phyloP scores from a whole-genome alignment of 805 yeast species.

The Candida coleopterorum region DNA sequence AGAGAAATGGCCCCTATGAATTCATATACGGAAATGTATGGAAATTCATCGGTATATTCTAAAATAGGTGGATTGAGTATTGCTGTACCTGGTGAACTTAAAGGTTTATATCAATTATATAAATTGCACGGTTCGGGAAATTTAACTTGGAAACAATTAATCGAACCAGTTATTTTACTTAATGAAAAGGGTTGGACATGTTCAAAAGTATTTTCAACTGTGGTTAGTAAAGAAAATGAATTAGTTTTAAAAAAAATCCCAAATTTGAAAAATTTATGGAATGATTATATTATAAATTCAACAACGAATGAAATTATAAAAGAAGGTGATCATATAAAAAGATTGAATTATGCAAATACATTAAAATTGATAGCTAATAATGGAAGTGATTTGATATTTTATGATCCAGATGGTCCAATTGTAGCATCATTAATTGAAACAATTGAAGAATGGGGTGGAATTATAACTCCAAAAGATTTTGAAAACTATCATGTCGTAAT shows the following conservation, averaged over 20 bases:
- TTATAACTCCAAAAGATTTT: conserved; percentile 63
- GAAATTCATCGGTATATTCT: conserved; percentile 40
- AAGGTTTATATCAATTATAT: conserved; percentile 68
- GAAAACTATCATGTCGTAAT: conserved; percentile 50
- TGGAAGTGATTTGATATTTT: conserved; percentile 75
- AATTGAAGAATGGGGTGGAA: conserved; percentile 58
- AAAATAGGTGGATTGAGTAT: conserved; percentile 83
- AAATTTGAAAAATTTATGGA: conserved; percentile 44
- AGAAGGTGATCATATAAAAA: conserved; percentile 55
- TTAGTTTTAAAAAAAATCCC: conserved; percentile 25
- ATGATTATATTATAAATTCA: conserved; percentile 41
- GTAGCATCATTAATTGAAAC: conserved; percentile 54
- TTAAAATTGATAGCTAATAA: conserved; percentile 64
- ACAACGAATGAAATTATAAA: conserved; percentile 25
- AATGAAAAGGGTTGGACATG: conserved; percentile 59
- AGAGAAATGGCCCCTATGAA: conserved; percentile 79
- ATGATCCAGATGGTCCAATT: conserved; percentile 76
- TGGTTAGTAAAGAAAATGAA: conserved; percentile 30
- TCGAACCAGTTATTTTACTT: conserved; percentile 69
- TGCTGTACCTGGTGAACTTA: conserved; percentile 88
- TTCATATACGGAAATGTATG: conserved; percentile 65
- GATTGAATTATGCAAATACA: conserved; percentile 64
- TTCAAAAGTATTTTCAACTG: conserved; percentile 19
- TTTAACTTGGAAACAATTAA: conserved; percentile 64
- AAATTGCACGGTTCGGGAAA: conserved; percentile 64